Percentiles rank a stretch among this genome's conserved stretches.
Evolutionary conservation across 768 basidiomycete species (phyloP).

Genomic region (Strobilomyces echinocephalus): DNA sequence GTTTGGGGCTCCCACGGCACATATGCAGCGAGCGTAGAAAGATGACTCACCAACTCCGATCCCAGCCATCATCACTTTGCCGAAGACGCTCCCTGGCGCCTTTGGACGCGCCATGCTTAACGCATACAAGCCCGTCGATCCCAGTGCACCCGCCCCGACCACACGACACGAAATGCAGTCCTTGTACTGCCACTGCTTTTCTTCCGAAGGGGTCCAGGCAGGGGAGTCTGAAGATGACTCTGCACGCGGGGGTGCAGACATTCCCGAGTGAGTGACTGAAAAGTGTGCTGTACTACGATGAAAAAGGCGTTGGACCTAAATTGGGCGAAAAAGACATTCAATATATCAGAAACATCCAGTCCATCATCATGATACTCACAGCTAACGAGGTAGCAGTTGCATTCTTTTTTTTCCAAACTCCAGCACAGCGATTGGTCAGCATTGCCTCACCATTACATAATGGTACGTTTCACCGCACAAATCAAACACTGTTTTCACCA

Average conservation of each 20-base stretch:
- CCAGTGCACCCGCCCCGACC: slow-evolving; percentile 61
- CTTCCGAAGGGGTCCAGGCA: slow-evolving; percentile 1
- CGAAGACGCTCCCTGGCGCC: slow-evolving; percentile 55
- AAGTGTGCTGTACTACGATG: background rate
- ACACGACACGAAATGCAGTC: slow-evolving; percentile 71
- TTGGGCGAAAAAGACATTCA: background rate
- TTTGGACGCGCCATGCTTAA: slow-evolving; percentile 57
- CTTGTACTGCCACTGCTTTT: slow-evolving; percentile 23
- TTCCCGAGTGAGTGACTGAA: no score
- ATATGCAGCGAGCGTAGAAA: background rate
- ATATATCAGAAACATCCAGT: background rate
- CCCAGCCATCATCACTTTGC: slow-evolving; percentile 59
- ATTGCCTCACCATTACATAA: no score
- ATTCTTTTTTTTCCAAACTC: background rate
- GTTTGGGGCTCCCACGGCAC: background rate
- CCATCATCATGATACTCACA: background rate
- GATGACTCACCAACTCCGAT: slow-evolving; percentile 53
- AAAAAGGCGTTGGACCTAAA: background rate
- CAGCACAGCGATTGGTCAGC: no score
- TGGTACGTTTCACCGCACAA: no score
- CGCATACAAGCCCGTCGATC: slow-evolving; percentile 62
- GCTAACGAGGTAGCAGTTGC: background rate
- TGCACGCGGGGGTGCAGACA: slow-evolving; percentile 20
- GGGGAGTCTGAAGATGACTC: slow-evolving; percentile 3
- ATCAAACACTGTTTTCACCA: no score